phyloP scores from a whole-genome alignment of 495 filamentous ascomycete species.

The Aspergillus ellipticus region DNA sequence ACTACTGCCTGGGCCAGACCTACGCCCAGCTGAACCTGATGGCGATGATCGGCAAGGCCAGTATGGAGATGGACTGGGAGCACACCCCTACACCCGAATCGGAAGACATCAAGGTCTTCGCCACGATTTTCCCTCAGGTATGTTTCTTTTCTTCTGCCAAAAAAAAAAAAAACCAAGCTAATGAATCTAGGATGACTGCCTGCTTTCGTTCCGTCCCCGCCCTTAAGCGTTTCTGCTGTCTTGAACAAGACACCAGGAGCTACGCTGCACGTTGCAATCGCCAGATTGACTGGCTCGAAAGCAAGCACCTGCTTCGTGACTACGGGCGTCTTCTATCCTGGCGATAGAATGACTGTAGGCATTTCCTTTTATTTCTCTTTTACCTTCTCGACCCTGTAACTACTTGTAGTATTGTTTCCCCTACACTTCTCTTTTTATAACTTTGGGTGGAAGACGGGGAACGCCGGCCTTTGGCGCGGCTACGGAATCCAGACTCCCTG shows the following conservation, averaged over 20 bases:
- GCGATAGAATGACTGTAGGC: conserved; percentile 30
- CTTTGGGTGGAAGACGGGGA: background rate
- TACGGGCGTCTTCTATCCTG: conserved; percentile 36
- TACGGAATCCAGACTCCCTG: background rate
- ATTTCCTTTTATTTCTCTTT: conserved; percentile 8
- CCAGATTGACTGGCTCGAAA: background rate
- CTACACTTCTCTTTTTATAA: conserved; percentile 5
- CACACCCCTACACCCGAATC: conserved; percentile 76
- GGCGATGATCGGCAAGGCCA: conserved; percentile 92
- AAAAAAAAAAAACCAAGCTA: conserved; percentile 9
- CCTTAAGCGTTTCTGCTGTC: conserved; percentile 21
- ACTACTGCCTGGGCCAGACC: conserved; percentile 94
- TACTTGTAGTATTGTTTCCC: conserved; percentile 12
- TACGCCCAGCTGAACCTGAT: conserved; percentile 90
- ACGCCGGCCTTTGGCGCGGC: background rate
- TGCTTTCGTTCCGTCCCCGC: conserved; percentile 42
- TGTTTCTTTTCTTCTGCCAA: conserved; percentile 24
- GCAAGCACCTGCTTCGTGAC: conserved; percentile 2
- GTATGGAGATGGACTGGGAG: conserved; percentile 84
- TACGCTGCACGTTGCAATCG: background rate
- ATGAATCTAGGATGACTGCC: conserved; percentile 37
- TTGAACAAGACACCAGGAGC: conserved; percentile 15
- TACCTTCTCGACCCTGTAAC: conserved; percentile 13
- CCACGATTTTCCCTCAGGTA: conserved; percentile 95
- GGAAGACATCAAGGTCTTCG: conserved; percentile 97